Conservation (phyloP, 2,329 filamentous ascomycete species). For the Fusarium pseudograminearum region DNA sequence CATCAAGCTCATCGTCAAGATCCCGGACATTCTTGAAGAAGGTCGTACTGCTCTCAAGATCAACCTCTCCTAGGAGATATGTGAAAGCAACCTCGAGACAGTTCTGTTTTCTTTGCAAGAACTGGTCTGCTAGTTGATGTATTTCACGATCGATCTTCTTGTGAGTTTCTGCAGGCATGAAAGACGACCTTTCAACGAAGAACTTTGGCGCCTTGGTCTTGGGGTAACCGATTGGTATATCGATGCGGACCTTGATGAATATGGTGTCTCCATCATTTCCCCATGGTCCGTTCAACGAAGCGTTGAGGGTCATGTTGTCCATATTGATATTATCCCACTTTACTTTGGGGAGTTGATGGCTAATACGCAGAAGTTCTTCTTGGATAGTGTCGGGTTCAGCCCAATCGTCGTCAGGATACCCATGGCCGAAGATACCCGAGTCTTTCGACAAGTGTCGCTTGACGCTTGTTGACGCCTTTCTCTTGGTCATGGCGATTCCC, state of each 20-base stretch:
- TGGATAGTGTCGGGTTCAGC: slow-evolving; percentile 72
- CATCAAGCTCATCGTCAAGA: slow-evolving; percentile 68
- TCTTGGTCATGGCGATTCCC: slow-evolving; percentile 72
- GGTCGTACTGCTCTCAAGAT: slow-evolving; percentile 69
- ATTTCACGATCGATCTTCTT: slow-evolving; percentile 65
- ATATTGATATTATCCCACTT: slow-evolving; percentile 74
- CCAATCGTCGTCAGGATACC: slow-evolving; percentile 68
- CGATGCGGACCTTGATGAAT: slow-evolving; percentile 71
- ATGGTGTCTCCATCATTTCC: slow-evolving; percentile 67
- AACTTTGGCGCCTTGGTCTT: slow-evolving; percentile 69
- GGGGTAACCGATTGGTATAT: slow-evolving; percentile 71
- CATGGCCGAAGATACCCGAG: slow-evolving; percentile 63
- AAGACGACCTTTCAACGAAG: slow-evolving; percentile 69
- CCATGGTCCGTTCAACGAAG: slow-evolving; percentile 75
- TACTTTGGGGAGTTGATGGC: slow-evolving; percentile 71
- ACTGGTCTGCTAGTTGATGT: slow-evolving; percentile 66
- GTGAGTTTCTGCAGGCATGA: slow-evolving; percentile 69
- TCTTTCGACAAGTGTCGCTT: slow-evolving; percentile 65
- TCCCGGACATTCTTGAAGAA: slow-evolving; percentile 75
- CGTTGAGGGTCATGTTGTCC: slow-evolving; percentile 68
- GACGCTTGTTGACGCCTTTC: slow-evolving; percentile 58
- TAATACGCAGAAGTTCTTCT: slow-evolving; percentile 73
- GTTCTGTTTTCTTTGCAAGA: slow-evolving; percentile 68
- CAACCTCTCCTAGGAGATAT: slow-evolving; percentile 72
- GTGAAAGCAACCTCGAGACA: slow-evolving; percentile 72